Base-by-base conservation (phyloP, 768 basidiomycete species). In the Exidia glandulosa region DNA sequence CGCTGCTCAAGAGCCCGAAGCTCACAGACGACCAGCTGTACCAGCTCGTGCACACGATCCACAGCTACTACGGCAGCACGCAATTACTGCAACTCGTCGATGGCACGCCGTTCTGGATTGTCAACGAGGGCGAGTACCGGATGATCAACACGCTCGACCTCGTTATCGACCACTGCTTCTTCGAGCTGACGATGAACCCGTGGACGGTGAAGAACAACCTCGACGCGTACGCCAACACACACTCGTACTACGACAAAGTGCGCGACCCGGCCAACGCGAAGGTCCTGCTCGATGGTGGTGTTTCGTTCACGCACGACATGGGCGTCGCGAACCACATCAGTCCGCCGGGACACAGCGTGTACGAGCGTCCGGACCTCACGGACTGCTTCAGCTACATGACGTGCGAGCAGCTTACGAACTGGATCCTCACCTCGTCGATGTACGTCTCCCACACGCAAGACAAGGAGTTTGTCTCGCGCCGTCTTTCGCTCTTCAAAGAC, bases 311-410 rank as follows among this genome's bases (percentile, higher is more conserved):
- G 27, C 50, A 54, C 50, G 50, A 54, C 25, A 54, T 54, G 50
- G 50, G 50, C 50, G 50, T 54, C 27, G 50, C 50, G 12, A 54
- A 54, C 50, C 50, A 54, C 50, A 29, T 54, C 27, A 54, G 50
- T 27, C 50, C 50, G 30, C 50, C 50, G 50, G 25, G 30, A 12
- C 25, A 54, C 50, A 27, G 25, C 6, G 50, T 31, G 16, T 54
- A 54, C 50, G 50, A 54, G 25, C 50, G 50, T 27, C 50, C 50
- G 25, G 25, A 54, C 19, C 50, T 54, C 16, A n/a, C 50, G 5
- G 50, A 54, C 50, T 54, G 50, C 50, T 54, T 54, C 50, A 54
- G 50, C 27, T 54, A 54, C 27, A 54, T 54, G 50, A 54, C 50
- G 25, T 54, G 50, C 50, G 50, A 54, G 50, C 50, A 54, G 50